phyloP scores from a whole-genome alignment of 495 filamentous ascomycete genomes.

The Aspergillus leporis region DNA sequence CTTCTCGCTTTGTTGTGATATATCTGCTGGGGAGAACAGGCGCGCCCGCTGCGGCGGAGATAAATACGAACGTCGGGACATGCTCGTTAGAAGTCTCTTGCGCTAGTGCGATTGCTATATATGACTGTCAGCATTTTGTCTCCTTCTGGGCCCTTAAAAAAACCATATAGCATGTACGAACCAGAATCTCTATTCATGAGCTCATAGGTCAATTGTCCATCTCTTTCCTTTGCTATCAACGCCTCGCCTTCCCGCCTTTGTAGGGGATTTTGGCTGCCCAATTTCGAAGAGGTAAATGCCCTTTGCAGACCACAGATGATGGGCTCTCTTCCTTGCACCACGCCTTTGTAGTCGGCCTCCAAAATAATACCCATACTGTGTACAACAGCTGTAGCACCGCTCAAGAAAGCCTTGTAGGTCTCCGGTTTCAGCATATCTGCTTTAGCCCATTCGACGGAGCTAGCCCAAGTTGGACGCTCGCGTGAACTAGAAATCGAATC shows the following conservation, averaged over 20 bases:
- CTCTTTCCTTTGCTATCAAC: slow-evolving; percentile 61
- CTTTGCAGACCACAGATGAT: slow-evolving; percentile 70
- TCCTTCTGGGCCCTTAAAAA: neutral
- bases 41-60: slow-evolving; percentile 84
- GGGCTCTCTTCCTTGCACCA: slow-evolving; percentile 77
- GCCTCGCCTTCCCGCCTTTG: slow-evolving; percentile 55
- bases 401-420: slow-evolving; percentile 71
- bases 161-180: slow-evolving; percentile 26
- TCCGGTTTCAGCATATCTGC: slow-evolving; percentile 82
- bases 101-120: slow-evolving; percentile 70
- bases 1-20: slow-evolving; percentile 88
- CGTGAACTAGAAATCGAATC: slow-evolving; percentile 70
- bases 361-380: slow-evolving; percentile 96
- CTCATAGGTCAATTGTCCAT: slow-evolving; percentile 89
- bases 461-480: slow-evolving; percentile 76
- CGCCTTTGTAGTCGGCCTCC: slow-evolving; percentile 96
- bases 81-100: slow-evolving; percentile 67
- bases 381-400: slow-evolving; percentile 77
- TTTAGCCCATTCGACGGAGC: slow-evolving; percentile 78
- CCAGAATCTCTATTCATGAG: slow-evolving; percentile 92
- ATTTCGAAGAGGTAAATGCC: slow-evolving; percentile 70
- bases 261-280: slow-evolving; percentile 68
- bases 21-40: slow-evolving; percentile 82
- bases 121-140: slow-evolving; percentile 21
- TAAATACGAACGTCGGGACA: slow-evolving; percentile 74